phyloP scores from a whole-genome alignment of 495 filamentous ascomycete genomes.

The Aspergillus cavernicola region DNA sequence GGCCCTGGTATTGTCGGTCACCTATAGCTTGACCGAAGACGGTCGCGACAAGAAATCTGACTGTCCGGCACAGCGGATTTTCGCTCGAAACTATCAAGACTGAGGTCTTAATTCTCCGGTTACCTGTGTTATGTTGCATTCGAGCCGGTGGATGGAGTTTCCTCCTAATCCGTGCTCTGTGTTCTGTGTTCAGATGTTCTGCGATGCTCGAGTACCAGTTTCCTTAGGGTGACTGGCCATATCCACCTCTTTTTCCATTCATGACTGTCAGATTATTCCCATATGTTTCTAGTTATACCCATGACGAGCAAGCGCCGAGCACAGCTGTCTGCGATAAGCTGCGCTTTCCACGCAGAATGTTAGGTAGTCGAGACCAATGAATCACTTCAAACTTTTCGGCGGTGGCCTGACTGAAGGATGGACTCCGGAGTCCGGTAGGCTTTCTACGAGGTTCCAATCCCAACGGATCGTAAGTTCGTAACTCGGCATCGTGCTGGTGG shows the following conservation, averaged over 20 bases:
- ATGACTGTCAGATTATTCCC: not conserved
- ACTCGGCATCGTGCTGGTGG: not conserved
- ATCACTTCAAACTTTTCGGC: not conserved
- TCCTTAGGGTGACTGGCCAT: not conserved
- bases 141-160: conserved; percentile 15
- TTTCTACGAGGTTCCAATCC: no score
- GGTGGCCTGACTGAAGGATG: no score
- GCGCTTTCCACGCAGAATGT: not conserved
- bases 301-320: not conserved
- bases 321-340: not conserved
- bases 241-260: not conserved
- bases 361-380: conserved; percentile 1
- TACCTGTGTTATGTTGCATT: no score
- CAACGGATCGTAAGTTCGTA: no score
- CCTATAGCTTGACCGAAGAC: not conserved
- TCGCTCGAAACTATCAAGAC: conserved; percentile 1
- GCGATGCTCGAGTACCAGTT: not conserved
- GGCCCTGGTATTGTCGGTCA: not conserved
- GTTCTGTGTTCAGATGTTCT: not conserved
- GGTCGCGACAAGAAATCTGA: not conserved
- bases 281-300: conserved; percentile 5
- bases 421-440: no score
- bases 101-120: no score
- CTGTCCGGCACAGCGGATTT: conserved; percentile 12
- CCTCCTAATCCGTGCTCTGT: no score